Percentiles rank a stretch among this genome's conserved stretches.
Evolutionary conservation across 1,284 basidiomycete genomes (phyloP).

Genomic region (Tilletia horrida): DNA sequence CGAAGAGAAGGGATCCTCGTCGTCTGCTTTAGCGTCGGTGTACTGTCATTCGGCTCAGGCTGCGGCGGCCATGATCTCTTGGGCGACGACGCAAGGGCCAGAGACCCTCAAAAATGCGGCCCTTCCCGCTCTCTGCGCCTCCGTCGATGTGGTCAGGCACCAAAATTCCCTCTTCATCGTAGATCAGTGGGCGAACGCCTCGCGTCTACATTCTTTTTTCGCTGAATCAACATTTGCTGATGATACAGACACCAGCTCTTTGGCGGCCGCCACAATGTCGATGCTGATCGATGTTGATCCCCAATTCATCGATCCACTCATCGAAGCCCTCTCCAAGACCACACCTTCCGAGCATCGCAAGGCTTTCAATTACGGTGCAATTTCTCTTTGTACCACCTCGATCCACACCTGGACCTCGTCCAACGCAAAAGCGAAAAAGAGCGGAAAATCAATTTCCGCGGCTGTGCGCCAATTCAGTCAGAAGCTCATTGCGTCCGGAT

Average conservation of each 20-base stretch:
- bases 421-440: not conserved
- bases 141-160: not conserved
- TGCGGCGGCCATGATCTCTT: no score
- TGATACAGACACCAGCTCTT: not conserved
- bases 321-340: constrained; percentile 27
- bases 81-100: no score
- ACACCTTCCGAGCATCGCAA: constrained; percentile 7
- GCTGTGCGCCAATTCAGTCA: not conserved
- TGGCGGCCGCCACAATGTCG: not conserved
- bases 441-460: constrained; percentile 7
- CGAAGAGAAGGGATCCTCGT: no score
- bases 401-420: not conserved
- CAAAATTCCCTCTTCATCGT: no score
- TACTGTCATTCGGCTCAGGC: no score
- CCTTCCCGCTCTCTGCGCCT: not conserved
- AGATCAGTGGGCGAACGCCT: no score
- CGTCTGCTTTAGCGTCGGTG: no score
- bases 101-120: not conserved
- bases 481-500: constrained; percentile 16
- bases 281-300: constrained; percentile 35
- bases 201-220: no score
- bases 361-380: not conserved
- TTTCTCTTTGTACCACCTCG: not conserved
- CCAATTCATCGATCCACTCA: constrained; percentile 35
- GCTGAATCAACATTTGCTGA: not conserved